These are phyloP conservation scores for Septoria petroselini DNA, from an alignment of 2,329 filamentous ascomycete genomes.

Conservation along the genomic window DNA sequence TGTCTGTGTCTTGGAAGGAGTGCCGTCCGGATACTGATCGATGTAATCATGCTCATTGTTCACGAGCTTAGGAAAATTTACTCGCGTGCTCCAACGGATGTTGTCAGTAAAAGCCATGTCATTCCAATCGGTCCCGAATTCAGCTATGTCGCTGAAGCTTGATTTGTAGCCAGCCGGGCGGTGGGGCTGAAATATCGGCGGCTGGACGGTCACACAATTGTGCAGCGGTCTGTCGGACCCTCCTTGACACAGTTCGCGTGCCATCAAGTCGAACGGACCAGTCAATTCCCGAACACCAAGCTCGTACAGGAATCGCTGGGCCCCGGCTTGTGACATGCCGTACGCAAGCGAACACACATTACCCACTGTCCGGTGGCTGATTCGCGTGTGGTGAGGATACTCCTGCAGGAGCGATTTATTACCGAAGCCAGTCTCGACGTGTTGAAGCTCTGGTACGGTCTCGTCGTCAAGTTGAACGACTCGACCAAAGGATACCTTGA, in stretches of 20 bases:
- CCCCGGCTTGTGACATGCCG: slow-evolving; percentile 45
- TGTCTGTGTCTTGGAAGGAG: too few relatives aligned
- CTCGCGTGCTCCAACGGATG: slow-evolving; percentile 40
- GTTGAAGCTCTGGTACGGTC: slow-evolving; percentile 26
- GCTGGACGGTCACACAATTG: slow-evolving; percentile 43
- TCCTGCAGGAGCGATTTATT: slow-evolving; percentile 24
- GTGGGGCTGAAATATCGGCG: slow-evolving; percentile 48
- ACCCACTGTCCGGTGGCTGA: slow-evolving; percentile 42
- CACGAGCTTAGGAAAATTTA: slow-evolving; percentile 42
- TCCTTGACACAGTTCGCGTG: slow-evolving; percentile 31
- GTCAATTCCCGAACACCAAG: slow-evolving; percentile 44
- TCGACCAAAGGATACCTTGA: slow-evolving; percentile 24
- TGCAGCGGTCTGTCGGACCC: slow-evolving; percentile 32
- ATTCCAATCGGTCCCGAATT: slow-evolving; percentile 29
- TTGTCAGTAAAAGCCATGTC: slow-evolving; percentile 37
- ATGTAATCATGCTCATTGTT: slow-evolving; percentile 36
- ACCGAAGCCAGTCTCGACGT: slow-evolving; percentile 17
- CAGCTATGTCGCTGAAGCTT: slow-evolving; percentile 41
- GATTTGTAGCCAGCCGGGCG: slow-evolving; percentile 39
- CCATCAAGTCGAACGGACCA: slow-evolving; percentile 37
- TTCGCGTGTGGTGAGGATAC: slow-evolving; percentile 40
- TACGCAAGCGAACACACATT: slow-evolving; percentile 46
- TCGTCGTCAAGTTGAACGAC: slow-evolving; percentile 27
- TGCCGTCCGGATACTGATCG: too few relatives aligned
- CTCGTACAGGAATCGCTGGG: slow-evolving; percentile 44